Evolutionary conservation across 495 filamentous ascomycete genomes (phyloP).

Genomic region (Trichoderma erinaceum): DNA sequence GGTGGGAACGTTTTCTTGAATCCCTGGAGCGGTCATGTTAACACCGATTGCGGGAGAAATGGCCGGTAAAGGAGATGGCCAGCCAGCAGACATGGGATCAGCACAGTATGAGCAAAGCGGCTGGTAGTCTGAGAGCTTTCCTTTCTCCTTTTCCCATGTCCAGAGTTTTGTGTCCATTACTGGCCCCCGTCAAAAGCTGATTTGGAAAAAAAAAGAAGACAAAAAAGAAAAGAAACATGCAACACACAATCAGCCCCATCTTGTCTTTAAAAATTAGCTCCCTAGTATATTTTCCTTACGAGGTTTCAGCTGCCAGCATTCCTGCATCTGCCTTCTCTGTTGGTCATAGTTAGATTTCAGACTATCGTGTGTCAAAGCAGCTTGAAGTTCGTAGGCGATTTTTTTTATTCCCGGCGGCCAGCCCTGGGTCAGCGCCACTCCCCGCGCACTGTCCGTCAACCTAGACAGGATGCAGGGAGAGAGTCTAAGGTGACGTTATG

Average conservation of each 20-base stretch:
- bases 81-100: not conserved
- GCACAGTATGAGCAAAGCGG: not conserved
- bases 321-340: not conserved
- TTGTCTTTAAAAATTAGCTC: not conserved
- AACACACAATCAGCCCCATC: not conserved
- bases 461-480: not conserved
- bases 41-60: not conserved
- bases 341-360: not conserved
- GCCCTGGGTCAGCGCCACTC: slow-evolving; percentile 7
- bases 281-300: not conserved
- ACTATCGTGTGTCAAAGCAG: not conserved
- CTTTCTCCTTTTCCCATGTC: not conserved
- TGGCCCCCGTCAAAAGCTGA: too few relatives aligned
- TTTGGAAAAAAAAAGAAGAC: too few relatives aligned
- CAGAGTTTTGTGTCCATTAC: not conserved
- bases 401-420: slow-evolving; percentile 14
- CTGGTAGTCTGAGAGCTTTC: not conserved
- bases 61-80: slow-evolving; percentile 5
- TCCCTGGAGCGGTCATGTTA: slow-evolving; percentile 4
- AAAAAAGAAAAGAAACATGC: not conserved
- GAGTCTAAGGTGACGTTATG: too few relatives aligned
- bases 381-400: not conserved
- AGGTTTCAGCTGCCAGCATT: not conserved
- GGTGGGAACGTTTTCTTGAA: not conserved
- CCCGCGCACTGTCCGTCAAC: not conserved